Evolutionary conservation across 257 asterid genomes (phyloP), one percentile per base, ranked within the genome.

Genomic region (Solanum dulcamara): DNA sequence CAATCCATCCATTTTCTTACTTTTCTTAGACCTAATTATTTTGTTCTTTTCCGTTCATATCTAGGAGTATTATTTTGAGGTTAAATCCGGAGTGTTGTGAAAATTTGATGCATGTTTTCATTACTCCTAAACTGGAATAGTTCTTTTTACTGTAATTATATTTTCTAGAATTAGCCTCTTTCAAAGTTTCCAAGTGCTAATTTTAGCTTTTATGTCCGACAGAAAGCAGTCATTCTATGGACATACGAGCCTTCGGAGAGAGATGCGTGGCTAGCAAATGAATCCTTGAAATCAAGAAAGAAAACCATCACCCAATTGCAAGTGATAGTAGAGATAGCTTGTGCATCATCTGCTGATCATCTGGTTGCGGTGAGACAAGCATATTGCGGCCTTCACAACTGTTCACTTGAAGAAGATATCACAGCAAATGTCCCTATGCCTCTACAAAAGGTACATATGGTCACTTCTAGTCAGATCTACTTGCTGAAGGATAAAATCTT

Each of bases 361-460:
- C 91, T 94, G 71, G 90, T 80, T 20, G 92, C 90, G 2, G 98
- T 95, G 14, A 91, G 98, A 84, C 87, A 88, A 72, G 93, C 89
- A 4, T 95, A 94, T 87, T 92, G 94, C 75, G 87, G 89, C 28
- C 92, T 95, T 26, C 94, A 91, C 71, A 87, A 92, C 84, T 24
- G 80, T 62, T 91, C 98, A 6, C 94, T 95, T 42, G 97, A 94
- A 88, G 98, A 94, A 89, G 97, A 95, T 84, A 93, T 95, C 87
- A 68, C 88, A 81, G 80, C 92, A 5, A 89, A 88, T 62, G 90
- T 91, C 80, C 48, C 98, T 50, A 90, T 81, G 86, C 97, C 98
- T 33, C 75, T 91, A 32, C 95, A 85, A 82, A 95, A 92, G 98
- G 98, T 93, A 88, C 42, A 8, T 46, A 77, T 48, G 64, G 24